These are phyloP conservation scores for Trebouxia sp. DNA, from an alignment of 139 green algal genomes.

Conservation along the genomic window DNA sequence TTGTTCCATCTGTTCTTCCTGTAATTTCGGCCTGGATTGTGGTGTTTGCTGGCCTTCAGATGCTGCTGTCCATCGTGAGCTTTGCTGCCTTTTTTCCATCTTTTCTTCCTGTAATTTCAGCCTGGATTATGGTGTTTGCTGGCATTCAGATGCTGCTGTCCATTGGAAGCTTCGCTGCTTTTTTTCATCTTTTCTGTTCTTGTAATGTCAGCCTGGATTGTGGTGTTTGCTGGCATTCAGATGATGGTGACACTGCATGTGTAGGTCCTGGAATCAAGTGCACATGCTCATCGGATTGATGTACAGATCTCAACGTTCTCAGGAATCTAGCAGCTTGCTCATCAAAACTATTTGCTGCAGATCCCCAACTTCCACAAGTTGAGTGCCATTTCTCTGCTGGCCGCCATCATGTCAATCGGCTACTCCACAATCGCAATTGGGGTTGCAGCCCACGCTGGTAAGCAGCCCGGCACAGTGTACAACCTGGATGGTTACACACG, in stretches of 20 bases:
- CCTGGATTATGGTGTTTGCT: slow-evolving; percentile 50
- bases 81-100: too few species aligned
- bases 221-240: slow-evolving; percentile 53
- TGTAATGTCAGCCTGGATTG: slow-evolving; percentile 44
- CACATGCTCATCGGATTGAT: too few species aligned
- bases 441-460: not conserved
- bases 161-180: slow-evolving; percentile 32
- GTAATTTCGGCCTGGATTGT: slow-evolving; percentile 48
- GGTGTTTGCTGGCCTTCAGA: slow-evolving; percentile 48
- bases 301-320: too few species aligned
- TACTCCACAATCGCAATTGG: slow-evolving; percentile 54
- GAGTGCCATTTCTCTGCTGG: slow-evolving; percentile 32
- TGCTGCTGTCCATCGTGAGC: slow-evolving; percentile 51
- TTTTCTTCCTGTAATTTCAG: too few species aligned
- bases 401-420: slow-evolving; percentile 43
- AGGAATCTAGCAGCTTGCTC: too few species aligned
- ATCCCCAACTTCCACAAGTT: slow-evolving; percentile 40
- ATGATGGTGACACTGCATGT: too few species aligned
- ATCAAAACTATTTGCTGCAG: slow-evolving; percentile 37
- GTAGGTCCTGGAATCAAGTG: too few species aligned
- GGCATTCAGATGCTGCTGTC: slow-evolving; percentile 52
- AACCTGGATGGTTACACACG: slow-evolving; percentile 1
- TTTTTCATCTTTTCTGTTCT: too few species aligned
- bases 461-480: not conserved
- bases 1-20: too few species aligned